Evolutionary conservation across 257 asterid genomes (phyloP).

Genomic region (Fraxinus pennsylvanica): DNA sequence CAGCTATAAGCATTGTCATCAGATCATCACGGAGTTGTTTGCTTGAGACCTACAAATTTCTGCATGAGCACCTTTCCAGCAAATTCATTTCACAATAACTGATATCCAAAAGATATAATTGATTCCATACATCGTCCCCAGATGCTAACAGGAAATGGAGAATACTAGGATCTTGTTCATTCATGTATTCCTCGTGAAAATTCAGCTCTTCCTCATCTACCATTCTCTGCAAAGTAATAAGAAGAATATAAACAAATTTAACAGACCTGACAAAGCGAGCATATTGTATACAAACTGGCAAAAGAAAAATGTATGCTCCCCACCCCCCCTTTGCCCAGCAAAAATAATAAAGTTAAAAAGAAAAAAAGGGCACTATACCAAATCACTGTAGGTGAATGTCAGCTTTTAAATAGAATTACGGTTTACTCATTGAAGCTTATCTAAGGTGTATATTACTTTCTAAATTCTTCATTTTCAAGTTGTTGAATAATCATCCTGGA

Average conservation of each 20-base stretch:
- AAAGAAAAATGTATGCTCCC: neutral
- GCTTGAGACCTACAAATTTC: constrained; percentile 78
- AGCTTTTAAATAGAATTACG: neutral
- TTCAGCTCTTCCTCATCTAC: constrained; percentile 94
- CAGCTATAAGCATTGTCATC: constrained; percentile 98
- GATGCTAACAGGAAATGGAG: constrained; percentile 95
- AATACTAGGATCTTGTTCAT: constrained; percentile 96
- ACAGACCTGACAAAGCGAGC: neutral
- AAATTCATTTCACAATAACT: constrained; percentile 21
- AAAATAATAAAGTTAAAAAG: no score
- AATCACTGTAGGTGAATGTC: neutral
- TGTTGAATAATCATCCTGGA: neutral
- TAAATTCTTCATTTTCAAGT: neutral
- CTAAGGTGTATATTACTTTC: neutral
- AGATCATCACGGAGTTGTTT: constrained; percentile 98
- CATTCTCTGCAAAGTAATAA: constrained; percentile 69
- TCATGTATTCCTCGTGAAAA: constrained; percentile 97
- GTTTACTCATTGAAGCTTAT: neutral
- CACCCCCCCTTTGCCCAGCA: neutral
- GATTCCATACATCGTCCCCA: constrained; percentile 80
- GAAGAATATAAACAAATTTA: constrained; percentile 12
- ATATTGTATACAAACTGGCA: neutral
- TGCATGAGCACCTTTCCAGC: constrained; percentile 33
- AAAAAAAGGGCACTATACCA: neutral
- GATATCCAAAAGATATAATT: constrained; percentile 23